Evolutionary conservation across 345 rosid species (phyloP).

Genomic region (Triadica sebifera): DNA sequence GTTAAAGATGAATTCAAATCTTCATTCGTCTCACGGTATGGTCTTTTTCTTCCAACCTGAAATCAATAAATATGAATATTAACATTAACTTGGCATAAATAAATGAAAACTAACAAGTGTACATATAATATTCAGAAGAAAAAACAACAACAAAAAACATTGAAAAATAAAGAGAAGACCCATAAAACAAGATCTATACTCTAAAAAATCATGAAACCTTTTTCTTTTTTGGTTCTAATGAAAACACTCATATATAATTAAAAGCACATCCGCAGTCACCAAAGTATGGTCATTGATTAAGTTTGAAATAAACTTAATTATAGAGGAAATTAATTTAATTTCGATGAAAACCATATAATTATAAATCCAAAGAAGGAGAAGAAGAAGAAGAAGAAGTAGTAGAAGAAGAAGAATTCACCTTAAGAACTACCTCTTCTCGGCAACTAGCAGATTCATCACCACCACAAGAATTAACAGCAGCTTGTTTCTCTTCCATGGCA

Average conservation of each 20-base stretch:
- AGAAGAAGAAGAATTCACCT: conserved; percentile 26
- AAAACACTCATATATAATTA: too few species aligned
- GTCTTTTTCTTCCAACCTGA: conserved; percentile 35
- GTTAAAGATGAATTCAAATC: conserved; percentile 31
- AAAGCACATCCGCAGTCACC: neutral
- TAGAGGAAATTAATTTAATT: neutral
- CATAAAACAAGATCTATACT: conserved; percentile 1
- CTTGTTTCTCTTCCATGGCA: conserved; percentile 26
- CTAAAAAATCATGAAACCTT: neutral
- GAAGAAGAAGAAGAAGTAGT: too few species aligned
- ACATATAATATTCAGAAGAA: neutral
- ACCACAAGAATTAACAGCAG: conserved; percentile 19
- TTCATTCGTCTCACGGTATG: conserved; percentile 18
- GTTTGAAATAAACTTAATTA: neutral
- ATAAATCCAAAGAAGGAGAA: too few species aligned
- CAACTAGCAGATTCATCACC: conserved; percentile 11
- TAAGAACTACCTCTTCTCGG: conserved; percentile 28
- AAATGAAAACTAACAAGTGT: neutral
- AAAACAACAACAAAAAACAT: too few species aligned
- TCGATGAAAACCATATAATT: neutral
- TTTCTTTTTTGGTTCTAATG: too few species aligned
- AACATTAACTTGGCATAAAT: neutral
- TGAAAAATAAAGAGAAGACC: neutral
- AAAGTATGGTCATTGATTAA: neutral
- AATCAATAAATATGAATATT: neutral